Evolutionary conservation across 495 filamentous ascomycete species (phyloP).

Genomic region (Podospora fimiseda): DNA sequence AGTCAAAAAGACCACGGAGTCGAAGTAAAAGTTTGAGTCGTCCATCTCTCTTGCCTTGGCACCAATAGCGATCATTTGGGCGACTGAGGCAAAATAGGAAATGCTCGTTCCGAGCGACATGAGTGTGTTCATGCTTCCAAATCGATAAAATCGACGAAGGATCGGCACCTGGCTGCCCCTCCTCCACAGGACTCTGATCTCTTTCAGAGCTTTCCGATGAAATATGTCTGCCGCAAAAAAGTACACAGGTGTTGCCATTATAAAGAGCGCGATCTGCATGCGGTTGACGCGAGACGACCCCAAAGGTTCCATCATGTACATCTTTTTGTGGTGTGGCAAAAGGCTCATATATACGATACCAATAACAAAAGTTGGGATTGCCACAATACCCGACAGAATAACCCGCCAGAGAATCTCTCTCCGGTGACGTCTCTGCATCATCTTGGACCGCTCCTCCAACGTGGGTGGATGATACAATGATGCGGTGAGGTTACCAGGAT

Average conservation of each 20-base stretch:
- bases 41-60: constrained; percentile 29
- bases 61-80: constrained; percentile 67
- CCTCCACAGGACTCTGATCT: constrained; percentile 74
- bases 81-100: constrained; percentile 80
- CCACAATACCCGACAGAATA: constrained; percentile 61
- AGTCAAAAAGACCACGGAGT: constrained; percentile 89
- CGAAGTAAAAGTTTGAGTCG: constrained; percentile 73
- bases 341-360: constrained; percentile 90
- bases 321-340: constrained; percentile 50
- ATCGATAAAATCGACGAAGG: constrained; percentile 74
- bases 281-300: constrained; percentile 70
- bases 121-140: constrained; percentile 95
- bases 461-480: constrained; percentile 74
- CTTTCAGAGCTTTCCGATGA: constrained; percentile 70
- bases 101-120: constrained; percentile 85
- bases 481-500: constrained; percentile 58
- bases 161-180: constrained; percentile 70
- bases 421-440: constrained; percentile 60
- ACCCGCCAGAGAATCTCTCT: constrained; percentile 57
- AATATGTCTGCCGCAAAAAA: constrained; percentile 85
- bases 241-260: constrained; percentile 84
- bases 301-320: constrained; percentile 63
- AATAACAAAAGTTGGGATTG: constrained; percentile 83
- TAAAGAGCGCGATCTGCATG: constrained; percentile 75
- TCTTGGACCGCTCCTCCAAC: constrained; percentile 75